Conservation (phyloP, 2,329 filamentous ascomycete species). For the Hymenoscyphus fructigenus region DNA sequence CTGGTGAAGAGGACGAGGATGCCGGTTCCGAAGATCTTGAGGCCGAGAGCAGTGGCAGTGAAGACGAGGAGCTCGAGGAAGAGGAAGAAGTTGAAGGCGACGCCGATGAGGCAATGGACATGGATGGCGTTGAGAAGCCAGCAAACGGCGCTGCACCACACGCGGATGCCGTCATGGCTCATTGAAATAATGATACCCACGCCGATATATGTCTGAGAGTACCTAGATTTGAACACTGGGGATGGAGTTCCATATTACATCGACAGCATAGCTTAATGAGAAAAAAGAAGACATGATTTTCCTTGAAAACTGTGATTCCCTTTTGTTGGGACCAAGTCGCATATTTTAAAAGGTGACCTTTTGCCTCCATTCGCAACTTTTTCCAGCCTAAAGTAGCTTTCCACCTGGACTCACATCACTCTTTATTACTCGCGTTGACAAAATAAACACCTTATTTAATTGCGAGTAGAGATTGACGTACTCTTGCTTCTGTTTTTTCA, state of each 20-base stretch:
- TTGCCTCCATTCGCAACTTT: too few relatives aligned
- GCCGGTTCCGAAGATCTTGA: slow-evolving; percentile 64
- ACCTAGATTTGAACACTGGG: not conserved
- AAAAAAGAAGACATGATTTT: not conserved
- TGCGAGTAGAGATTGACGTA: too few relatives aligned
- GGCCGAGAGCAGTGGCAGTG: slow-evolving; percentile 53
- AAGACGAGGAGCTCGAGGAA: slow-evolving; percentile 61
- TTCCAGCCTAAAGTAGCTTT: too few relatives aligned
- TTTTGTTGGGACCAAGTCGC: not conserved
- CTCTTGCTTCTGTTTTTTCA: too few relatives aligned
- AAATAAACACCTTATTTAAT: too few relatives aligned
- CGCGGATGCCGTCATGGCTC: slow-evolving; percentile 35
- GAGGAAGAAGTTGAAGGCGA: slow-evolving; percentile 69
- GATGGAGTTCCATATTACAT: not conserved
- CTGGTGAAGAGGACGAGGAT: slow-evolving; percentile 68
- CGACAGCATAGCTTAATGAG: not conserved
- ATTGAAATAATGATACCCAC: slow-evolving; percentile 31
- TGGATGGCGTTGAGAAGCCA: slow-evolving; percentile 42
- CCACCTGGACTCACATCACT: too few relatives aligned
- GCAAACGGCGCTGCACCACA: slow-evolving; percentile 25
- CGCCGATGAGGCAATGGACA: slow-evolving; percentile 49
- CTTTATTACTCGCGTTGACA: too few relatives aligned
- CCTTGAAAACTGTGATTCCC: not conserved
- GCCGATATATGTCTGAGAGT: not conserved
- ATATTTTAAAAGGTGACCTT: too few relatives aligned